Evolutionary conservation across 2,329 filamentous ascomycete genomes (phyloP), one percentile per base, ranked within the genome.

Genomic region (Dichotomopilus funicola): DNA sequence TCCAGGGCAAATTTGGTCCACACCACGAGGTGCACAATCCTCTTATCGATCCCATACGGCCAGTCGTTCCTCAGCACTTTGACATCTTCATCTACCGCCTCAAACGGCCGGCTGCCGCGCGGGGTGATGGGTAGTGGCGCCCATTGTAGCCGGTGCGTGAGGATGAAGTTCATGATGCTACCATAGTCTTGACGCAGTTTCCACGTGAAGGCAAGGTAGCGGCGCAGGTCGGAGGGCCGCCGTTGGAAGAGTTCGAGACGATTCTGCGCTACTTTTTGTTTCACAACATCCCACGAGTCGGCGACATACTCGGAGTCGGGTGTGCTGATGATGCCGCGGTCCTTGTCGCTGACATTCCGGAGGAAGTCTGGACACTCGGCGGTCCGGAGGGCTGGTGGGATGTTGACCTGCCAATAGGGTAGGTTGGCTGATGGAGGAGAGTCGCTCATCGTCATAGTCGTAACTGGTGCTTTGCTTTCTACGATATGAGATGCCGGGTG

Each of bases 1-100:
- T 83, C 78, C 31, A 96, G 75, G 48, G 80, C 77, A 66, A 95
- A 96, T 71, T 96, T 96, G 48, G 88, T 94, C 92, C 92, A 97
- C 10, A 96, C 83, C 5, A 96, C 89, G 2, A 96, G 75, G 68
- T 96, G 92, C 12, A 89, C 81, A 61, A 96, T 91, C 51, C 80
- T 78, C 47, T 75, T 67, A 64, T 94, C 89, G 52, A 96, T 77
- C 0, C 89, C 91, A 66, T 96, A 97, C 0, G 92, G 92, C 89
- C 91, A 96, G 76, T 97, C 91, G 67, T 97, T 97, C 72, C 81
- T 82, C 42, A 96, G 70, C 48, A 95, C 85, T 69, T 84, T 90
- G 64, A 86, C 73, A 65, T 94, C 87, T 8, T 75, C 73, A 0
- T 70, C 70, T 53, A 62, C 65, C 19, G 19, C 19, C 59, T 73